Conservation (phyloP, 2,329 filamentous ascomycete genomes). For the Nigrospora osmanthi region DNA sequence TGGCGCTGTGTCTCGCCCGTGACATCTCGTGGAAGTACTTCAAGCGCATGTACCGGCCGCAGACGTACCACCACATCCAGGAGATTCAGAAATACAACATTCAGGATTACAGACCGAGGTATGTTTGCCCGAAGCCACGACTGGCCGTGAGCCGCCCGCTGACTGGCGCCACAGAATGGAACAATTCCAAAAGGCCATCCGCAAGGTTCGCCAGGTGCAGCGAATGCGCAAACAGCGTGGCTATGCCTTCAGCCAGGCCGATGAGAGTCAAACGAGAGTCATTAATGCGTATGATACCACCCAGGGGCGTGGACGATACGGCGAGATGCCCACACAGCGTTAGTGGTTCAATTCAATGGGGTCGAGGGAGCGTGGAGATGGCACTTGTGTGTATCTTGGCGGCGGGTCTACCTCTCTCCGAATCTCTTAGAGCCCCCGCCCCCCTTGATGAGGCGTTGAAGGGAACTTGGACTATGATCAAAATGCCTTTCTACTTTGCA, state of each 20-base stretch:
- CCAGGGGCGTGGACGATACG: constrained; percentile 80
- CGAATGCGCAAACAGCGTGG: constrained; percentile 98
- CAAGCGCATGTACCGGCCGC: constrained; percentile 94
- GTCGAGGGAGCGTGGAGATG: background rate
- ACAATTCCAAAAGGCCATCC: constrained; percentile 98
- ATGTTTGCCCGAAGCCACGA: constrained; percentile 24
- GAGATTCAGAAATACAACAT: constrained; percentile 99
- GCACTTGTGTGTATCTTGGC: too few species aligned
- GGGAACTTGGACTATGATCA: too few species aligned
- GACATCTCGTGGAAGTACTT: constrained; percentile 97
- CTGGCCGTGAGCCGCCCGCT: constrained; percentile 7
- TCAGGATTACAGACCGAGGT: constrained; percentile 95
- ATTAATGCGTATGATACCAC: constrained; percentile 98
- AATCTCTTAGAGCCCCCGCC: too few species aligned
- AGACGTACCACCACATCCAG: constrained; percentile 96
- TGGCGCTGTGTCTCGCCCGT: constrained; percentile 72
- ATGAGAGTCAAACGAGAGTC: constrained; percentile 90
- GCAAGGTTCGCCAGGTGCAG: constrained; percentile 96
- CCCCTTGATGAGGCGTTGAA: too few species aligned
- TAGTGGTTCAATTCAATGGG: background rate
- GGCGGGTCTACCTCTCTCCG: too few species aligned
- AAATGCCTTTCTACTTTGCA: too few species aligned
- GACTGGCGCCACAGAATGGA: constrained; percentile 66
- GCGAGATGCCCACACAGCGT: constrained; percentile 65
- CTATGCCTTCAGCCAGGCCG: constrained; percentile 95